phyloP scores from a whole-genome alignment of 139 green algal genomes.

The Chlamydomonas sp. region DNA sequence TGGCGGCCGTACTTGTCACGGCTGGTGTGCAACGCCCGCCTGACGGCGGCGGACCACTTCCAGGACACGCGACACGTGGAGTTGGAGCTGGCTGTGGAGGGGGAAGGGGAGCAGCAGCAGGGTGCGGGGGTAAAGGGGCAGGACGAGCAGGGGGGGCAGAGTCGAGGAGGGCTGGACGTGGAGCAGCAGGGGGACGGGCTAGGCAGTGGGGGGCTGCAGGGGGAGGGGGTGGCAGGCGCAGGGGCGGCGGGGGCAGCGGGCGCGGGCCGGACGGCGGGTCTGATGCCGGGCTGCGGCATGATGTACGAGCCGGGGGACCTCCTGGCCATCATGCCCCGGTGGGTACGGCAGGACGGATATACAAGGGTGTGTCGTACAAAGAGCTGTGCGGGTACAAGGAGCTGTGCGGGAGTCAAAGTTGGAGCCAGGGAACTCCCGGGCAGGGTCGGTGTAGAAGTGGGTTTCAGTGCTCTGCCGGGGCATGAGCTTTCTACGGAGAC shows the following conservation, averaged over 20 bases:
- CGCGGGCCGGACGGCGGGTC: too few species aligned
- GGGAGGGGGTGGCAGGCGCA: too few species aligned
- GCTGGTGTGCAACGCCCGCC: constrained; percentile 67
- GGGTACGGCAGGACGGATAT: not conserved
- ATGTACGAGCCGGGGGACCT: constrained; percentile 84
- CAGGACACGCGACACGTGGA: constrained; percentile 88
- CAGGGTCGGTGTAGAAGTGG: too few species aligned
- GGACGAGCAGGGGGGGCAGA: not conserved
- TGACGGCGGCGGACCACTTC: constrained; percentile 80
- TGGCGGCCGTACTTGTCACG: constrained; percentile 68
- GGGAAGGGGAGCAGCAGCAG: not conserved
- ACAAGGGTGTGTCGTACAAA: too few species aligned
- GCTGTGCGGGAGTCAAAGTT: too few species aligned
- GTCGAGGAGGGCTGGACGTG: not conserved
- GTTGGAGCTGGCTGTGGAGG: constrained; percentile 62
- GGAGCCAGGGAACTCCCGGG: too few species aligned
- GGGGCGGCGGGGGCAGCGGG: too few species aligned
- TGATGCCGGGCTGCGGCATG: constrained; percentile 45
- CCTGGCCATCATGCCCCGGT: constrained; percentile 77
- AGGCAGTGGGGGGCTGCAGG: too few species aligned
- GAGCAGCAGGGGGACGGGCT: not conserved
- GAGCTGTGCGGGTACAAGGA: too few species aligned
- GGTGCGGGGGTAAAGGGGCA: not conserved
- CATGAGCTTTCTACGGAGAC: too few species aligned
- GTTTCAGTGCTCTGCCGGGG: too few species aligned